Percentiles rank a stretch among this genome's conserved stretches.
phyloP scores from a whole-genome alignment of 2,329 filamentous ascomycete species.

The Ophiostoma pallidulum region DNA sequence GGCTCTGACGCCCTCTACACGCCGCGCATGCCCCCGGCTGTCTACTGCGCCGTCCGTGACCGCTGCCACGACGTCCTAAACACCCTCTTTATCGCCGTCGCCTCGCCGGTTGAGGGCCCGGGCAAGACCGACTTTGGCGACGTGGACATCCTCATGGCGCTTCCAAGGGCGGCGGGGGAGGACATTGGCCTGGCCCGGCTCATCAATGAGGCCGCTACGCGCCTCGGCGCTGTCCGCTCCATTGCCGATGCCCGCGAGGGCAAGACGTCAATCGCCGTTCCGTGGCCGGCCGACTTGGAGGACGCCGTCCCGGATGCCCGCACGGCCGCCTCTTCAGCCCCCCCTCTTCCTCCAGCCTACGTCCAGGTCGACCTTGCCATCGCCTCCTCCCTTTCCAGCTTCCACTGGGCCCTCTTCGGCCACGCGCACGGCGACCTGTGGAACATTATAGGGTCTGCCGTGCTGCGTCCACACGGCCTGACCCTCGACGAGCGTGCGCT shows the following conservation, averaged over 20 bases:
- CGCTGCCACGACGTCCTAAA: conserved; percentile 38
- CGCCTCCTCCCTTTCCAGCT: conserved; percentile 31
- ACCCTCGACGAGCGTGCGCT: conserved; percentile 55
- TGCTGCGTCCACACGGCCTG: conserved; percentile 57
- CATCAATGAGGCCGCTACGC: conserved; percentile 1
- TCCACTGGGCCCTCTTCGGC: conserved; percentile 58
- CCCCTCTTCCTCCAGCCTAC: conserved; percentile 23
- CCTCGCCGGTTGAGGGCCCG: conserved; percentile 57
- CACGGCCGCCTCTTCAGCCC: conserved; percentile 11
- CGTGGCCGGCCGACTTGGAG: conserved; percentile 33
- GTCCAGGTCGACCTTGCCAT: conserved; percentile 63
- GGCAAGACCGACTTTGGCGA: conserved; percentile 62
- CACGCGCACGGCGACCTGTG: conserved; percentile 64
- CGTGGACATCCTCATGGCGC: conserved; percentile 57
- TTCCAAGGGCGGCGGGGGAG: neutral
- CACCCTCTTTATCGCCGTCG: conserved; percentile 44
- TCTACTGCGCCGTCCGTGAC: conserved; percentile 46
- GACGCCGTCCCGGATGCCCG: neutral
- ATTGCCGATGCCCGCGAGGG: conserved; percentile 21
- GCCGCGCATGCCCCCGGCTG: conserved; percentile 52
- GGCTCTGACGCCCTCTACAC: conserved; percentile 41
- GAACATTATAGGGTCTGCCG: conserved; percentile 53
- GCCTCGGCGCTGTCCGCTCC: conserved; percentile 35
- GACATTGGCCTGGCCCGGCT: neutral
- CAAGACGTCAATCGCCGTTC: conserved; percentile 43